phyloP scores from a whole-genome alignment of 495 filamentous ascomycete species.

The Staphylotrichum longicolle region DNA sequence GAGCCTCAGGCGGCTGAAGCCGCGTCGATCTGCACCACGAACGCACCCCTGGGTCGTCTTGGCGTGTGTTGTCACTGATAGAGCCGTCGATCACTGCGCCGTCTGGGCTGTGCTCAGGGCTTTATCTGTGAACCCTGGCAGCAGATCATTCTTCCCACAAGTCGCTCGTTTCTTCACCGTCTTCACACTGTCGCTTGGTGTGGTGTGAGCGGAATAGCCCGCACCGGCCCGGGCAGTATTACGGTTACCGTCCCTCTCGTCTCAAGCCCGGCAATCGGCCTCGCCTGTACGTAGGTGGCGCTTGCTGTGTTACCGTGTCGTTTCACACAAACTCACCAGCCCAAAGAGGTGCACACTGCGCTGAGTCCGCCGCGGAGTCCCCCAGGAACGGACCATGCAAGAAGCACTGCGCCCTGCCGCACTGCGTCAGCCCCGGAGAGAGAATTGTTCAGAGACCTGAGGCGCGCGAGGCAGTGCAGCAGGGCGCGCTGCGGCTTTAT shows the following conservation, averaged over 20 bases:
- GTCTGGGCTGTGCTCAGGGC: neutral
- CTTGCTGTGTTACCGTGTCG: slow-evolving; percentile 6
- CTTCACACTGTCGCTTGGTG: neutral
- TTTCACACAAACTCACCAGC: slow-evolving; percentile 1
- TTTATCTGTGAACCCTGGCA: neutral
- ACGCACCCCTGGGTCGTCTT: neutral
- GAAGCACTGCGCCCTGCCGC: neutral
- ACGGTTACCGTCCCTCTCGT: neutral
- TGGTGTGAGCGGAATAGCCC: neutral
- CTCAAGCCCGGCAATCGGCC: neutral
- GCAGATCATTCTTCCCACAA: neutral
- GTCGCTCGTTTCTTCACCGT: no score
- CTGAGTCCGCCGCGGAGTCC: slow-evolving; percentile 13
- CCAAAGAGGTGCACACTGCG: neutral
- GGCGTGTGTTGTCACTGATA: neutral
- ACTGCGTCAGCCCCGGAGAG: neutral
- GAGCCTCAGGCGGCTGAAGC: slow-evolving; percentile 4
- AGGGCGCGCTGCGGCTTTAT: slow-evolving; percentile 11
- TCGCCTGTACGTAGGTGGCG: slow-evolving; percentile 15
- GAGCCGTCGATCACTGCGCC: neutral
- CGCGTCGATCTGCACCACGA: neutral
- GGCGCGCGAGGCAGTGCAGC: neutral
- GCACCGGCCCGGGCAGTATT: neutral
- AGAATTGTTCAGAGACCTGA: neutral
- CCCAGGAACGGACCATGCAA: neutral